phyloP scores from a whole-genome alignment of 768 basidiomycete genomes.

The Macrolepiota dolichaula region DNA sequence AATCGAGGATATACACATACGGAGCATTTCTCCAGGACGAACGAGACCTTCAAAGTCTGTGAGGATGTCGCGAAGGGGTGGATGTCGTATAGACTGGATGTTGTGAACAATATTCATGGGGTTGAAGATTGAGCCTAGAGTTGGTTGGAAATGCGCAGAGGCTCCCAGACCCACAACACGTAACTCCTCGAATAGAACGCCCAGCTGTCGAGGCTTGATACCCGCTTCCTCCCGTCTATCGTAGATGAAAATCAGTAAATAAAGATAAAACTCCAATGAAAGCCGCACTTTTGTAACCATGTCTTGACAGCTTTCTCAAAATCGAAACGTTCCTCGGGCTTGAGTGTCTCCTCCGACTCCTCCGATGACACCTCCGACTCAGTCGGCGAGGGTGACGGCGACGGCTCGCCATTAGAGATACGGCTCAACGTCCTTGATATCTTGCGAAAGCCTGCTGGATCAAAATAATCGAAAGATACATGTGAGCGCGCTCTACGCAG shows the following conservation, averaged over 20 bases:
- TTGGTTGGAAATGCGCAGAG: slow-evolving; percentile 50
- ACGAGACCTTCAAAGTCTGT: slow-evolving; percentile 62
- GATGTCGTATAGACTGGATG: slow-evolving; percentile 49
- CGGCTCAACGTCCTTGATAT: slow-evolving; percentile 35
- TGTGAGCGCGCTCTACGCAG: slow-evolving; percentile 17
- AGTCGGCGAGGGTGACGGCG: background rate
- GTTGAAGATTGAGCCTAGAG: slow-evolving; percentile 62
- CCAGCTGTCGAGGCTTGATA: slow-evolving; percentile 53
- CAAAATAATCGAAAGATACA: slow-evolving; percentile 48
- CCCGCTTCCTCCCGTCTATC: slow-evolving; percentile 43
- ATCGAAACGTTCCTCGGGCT: slow-evolving; percentile 28
- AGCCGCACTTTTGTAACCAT: slow-evolving; percentile 31
- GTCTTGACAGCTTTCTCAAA: slow-evolving; percentile 31
- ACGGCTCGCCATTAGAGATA: slow-evolving; percentile 15
- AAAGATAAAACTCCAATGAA: background rate
- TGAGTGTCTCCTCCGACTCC: slow-evolving; percentile 22
- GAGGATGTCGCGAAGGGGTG: slow-evolving; percentile 61
- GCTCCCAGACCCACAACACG: slow-evolving; percentile 59
- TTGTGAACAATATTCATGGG: slow-evolving; percentile 39
- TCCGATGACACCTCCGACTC: slow-evolving; percentile 18
- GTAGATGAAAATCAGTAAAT: background rate
- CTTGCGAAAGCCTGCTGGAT: slow-evolving; percentile 44
- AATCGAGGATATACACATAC: slow-evolving; percentile 34
- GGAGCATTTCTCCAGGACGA: slow-evolving; percentile 73
- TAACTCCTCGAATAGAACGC: slow-evolving; percentile 57